Conservation (phyloP, 768 basidiomycete genomes). For the Suillus sp. region DNA sequence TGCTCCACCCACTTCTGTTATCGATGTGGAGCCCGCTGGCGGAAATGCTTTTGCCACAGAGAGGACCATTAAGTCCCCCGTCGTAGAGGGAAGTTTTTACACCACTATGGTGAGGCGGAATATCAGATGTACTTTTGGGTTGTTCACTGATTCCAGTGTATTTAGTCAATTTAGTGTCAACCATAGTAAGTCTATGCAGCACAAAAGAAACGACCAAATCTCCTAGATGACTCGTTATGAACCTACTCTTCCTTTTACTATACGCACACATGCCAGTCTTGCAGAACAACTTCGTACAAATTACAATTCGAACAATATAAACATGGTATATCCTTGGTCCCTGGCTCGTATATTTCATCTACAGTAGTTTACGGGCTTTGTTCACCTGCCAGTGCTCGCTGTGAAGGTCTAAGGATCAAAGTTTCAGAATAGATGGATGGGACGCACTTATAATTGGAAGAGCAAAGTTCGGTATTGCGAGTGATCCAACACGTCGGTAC, state of each 20-base stretch:
- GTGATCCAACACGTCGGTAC: background rate
- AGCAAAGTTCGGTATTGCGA: too few relatives aligned
- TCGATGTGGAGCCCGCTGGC: conserved; percentile 20
- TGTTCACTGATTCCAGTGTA: background rate
- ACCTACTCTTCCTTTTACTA: background rate
- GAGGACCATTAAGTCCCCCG: conserved; percentile 1
- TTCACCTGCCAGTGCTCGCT: background rate
- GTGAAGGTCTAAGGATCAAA: background rate
- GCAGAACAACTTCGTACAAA: background rate
- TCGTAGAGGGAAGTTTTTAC: background rate
- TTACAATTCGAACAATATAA: background rate
- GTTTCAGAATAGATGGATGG: background rate
- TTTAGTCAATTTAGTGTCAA: background rate
- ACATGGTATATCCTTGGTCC: background rate
- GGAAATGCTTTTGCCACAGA: conserved; percentile 12
- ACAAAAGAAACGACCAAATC: background rate
- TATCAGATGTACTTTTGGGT: background rate
- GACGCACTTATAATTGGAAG: too few relatives aligned
- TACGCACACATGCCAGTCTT: background rate
- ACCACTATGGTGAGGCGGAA: background rate
- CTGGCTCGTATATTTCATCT: background rate
- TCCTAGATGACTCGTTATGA: conserved; percentile 3
- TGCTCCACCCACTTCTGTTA: conserved; percentile 38
- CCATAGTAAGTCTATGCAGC: background rate
- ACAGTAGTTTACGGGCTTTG: background rate